Evolutionary conservation across 345 rosid genomes (phyloP).

Genomic region (Salix brachista): DNA sequence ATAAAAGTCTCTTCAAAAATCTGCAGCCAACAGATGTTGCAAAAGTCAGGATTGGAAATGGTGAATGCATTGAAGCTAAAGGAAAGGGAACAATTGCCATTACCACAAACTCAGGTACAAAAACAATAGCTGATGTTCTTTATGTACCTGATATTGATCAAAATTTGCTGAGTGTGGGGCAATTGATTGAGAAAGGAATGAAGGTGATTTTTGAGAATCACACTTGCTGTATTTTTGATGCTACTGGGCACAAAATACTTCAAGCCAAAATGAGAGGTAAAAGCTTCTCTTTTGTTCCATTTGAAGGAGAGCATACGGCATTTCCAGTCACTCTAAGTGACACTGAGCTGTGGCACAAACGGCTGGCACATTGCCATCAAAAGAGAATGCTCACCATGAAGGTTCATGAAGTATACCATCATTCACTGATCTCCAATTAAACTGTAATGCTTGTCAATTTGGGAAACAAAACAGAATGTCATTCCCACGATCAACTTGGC

Average conservation of each 20-base stretch:
- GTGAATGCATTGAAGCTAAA: not conserved
- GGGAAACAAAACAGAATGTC: not conserved
- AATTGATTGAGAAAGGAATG: slow-evolving; percentile 1
- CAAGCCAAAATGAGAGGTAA: slow-evolving; percentile 1
- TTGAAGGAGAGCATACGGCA: not conserved
- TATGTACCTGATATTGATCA: slow-evolving; percentile 13
- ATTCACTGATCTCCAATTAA: not conserved
- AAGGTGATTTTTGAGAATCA: slow-evolving; percentile 7
- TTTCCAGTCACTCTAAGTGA: not conserved
- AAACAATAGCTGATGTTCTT: not conserved
- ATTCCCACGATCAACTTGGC: not conserved
- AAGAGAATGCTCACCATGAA: not conserved
- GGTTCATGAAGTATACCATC: not conserved
- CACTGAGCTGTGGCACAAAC: not conserved
- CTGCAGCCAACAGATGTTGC: not conserved
- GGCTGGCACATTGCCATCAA: not conserved
- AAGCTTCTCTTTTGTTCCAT: slow-evolving; percentile 1
- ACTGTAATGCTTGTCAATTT: not conserved
- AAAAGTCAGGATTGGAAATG: not conserved
- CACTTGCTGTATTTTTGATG: not conserved
- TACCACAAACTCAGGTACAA: not conserved
- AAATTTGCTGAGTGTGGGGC: slow-evolving; percentile 19
- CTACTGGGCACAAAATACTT: not conserved
- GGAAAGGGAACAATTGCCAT: not conserved
- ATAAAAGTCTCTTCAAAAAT: not conserved